A percentile compares a stretch with the other conserved stretches of the same genome.
These are phyloP conservation scores for Fusarium lyarnte DNA, from an alignment of 2,329 filamentous ascomycete species.

Conservation along the genomic window DNA sequence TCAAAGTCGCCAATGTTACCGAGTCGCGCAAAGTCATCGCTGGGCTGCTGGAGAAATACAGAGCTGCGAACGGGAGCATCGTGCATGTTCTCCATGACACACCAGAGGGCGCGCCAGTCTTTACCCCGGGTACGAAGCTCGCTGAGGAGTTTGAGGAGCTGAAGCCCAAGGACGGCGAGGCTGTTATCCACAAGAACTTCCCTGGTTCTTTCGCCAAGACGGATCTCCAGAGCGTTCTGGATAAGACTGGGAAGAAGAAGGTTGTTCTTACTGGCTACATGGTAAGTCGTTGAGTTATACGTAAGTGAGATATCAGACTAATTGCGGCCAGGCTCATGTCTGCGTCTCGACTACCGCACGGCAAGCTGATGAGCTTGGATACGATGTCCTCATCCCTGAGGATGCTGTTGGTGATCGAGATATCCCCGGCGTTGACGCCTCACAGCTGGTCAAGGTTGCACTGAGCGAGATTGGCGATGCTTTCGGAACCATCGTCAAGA, in stretches of 20 bases:
- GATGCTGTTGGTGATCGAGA: conserved; percentile 74
- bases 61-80: conserved; percentile 59
- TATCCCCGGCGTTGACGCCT: conserved; percentile 68
- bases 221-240: conserved; percentile 62
- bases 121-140: conserved; percentile 69
- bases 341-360: conserved; percentile 71
- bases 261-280: conserved; percentile 70
- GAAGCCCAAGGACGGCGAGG: conserved; percentile 62
- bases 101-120: conserved; percentile 70
- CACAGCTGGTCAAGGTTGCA: conserved; percentile 60
- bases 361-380: conserved; percentile 67
- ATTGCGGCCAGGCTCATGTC: conserved; percentile 64
- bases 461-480: conserved; percentile 70
- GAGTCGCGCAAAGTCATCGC: conserved; percentile 66
- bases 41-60: conserved; percentile 67
- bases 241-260: conserved; percentile 63
- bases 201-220: conserved; percentile 71
- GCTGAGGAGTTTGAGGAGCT: conserved; percentile 70
- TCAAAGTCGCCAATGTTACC: conserved; percentile 64
- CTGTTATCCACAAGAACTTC: conserved; percentile 65
- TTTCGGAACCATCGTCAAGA: conserved; percentile 68
- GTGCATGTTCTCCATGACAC: conserved; percentile 70
- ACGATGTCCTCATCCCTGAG: conserved; percentile 68
- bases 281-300: conserved; percentile 45
- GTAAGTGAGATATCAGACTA: rapidly evolving